phyloP scores from a whole-genome alignment of 306 rosid species.

The Cucurbita maxima region DNA sequence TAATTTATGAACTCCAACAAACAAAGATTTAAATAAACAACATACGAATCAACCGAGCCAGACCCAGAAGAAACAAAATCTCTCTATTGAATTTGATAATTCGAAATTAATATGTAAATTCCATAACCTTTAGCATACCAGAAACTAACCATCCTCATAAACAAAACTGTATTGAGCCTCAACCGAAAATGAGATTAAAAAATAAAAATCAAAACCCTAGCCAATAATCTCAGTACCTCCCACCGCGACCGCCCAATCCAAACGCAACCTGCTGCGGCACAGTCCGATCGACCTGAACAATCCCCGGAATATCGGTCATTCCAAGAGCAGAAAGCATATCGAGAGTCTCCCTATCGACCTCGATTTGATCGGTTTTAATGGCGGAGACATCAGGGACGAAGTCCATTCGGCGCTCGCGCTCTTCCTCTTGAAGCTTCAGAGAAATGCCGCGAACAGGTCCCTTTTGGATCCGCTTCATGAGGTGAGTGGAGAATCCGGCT shows the following conservation, averaged over 20 bases:
- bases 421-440: neutral
- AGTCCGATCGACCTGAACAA: neutral
- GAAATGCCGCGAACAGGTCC: neutral
- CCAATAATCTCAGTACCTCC: conserved; percentile 23
- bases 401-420: conserved; percentile 8
- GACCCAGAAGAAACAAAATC: neutral
- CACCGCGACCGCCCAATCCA: conserved; percentile 26
- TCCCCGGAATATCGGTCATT: neutral
- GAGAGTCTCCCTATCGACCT: conserved; percentile 4
- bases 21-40: neutral
- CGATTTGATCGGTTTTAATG: neutral
- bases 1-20: too few relatives aligned
- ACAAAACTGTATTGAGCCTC: neutral
- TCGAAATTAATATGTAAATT: neutral
- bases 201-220: neutral
- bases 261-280: conserved; percentile 11
- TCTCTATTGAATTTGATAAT: too few relatives aligned
- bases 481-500: conserved; percentile 9
- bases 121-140: neutral
- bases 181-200: neutral
- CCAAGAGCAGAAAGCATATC: conserved; percentile 3
- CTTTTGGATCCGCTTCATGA: neutral
- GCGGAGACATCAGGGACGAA: conserved; percentile 3
- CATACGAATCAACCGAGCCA: neutral
- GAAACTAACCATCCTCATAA: neutral